Base-by-base conservation (phyloP, 2,329 filamentous ascomycete genomes). In the Phyllosticta citribraziliensis region DNA sequence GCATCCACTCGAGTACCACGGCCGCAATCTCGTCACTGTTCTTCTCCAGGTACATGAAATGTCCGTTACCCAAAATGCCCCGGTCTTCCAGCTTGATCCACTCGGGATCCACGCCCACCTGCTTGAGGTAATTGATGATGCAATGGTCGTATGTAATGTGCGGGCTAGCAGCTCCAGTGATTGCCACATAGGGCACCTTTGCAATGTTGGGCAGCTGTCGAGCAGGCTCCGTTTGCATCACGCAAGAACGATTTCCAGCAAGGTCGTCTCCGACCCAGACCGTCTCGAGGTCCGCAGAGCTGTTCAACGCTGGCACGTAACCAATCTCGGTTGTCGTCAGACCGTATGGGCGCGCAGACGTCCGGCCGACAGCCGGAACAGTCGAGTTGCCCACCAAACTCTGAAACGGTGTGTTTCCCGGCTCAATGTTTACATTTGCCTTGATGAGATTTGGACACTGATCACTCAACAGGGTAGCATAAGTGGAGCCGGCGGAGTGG, bases 41-140 rank as follows among this genome's bases (percentile, higher is more conserved):
- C 65, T 71, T 75, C 70, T 84, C 81, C 35, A 84, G 66, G 54
- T 82, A 81, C 70, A 80, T 74, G 62, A 84, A 75, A 65, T 84
- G 82, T 0, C 80, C 82, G 62, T 85, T 85, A 0, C 83, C 83
- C 22, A 70, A 67, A 1, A 84, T 76, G 0, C 74, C 75, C 1
- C 71, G 61, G 0, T 78, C 68, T 0, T 72, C 75, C 53, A 85
- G 71, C 56, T 75, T 70, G 40, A 82, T 64, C 70, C 76, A 77
- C 2, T 79, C 72, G 1, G 76, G 73, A 0, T 66, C 62, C 1
- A 79, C 74, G 0, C 82, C 82, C 1, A 78, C 80, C 66, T 69
- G 67, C 65, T 66, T 63, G 56, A 68, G 61, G 61, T 67, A 69
- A 53, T 66, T 58, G 19, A 72, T 63, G 1, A 70, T 62, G 61